Conservation (phyloP, 352 stramenopile genomes). For the Phytophthora sp. region DNA sequence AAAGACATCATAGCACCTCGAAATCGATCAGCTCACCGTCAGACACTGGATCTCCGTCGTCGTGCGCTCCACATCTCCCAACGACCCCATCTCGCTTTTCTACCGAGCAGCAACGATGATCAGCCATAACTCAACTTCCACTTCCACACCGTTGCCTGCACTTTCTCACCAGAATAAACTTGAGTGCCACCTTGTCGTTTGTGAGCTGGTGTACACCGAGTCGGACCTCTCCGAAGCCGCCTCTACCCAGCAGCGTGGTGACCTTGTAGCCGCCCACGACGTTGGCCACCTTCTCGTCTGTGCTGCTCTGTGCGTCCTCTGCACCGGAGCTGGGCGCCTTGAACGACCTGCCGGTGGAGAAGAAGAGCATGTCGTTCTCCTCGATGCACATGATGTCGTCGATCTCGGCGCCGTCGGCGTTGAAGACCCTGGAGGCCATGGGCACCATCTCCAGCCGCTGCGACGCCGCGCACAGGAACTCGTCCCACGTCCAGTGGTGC, state of each 20-base stretch:
- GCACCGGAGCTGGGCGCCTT: constrained; percentile 63
- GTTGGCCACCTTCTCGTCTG: constrained; percentile 65
- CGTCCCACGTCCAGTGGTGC: constrained; percentile 86
- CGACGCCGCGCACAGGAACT: constrained; percentile 84
- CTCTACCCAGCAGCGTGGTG: constrained; percentile 73
- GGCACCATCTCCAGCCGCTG: constrained; percentile 85
- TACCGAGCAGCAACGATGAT: constrained; percentile 26
- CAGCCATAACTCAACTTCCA: neutral
- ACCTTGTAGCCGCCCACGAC: constrained; percentile 86
- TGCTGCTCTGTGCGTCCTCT: constrained; percentile 45
- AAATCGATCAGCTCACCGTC: constrained; percentile 40
- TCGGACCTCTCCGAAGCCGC: constrained; percentile 81
- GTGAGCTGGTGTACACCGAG: constrained; percentile 85
- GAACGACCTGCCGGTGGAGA: constrained; percentile 82
- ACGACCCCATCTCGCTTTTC: constrained; percentile 89
- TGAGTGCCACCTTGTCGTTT: constrained; percentile 87
- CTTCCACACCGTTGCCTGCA: neutral
- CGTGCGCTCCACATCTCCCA: constrained; percentile 86
- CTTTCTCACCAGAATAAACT: constrained; percentile 81
- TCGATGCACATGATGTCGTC: constrained; percentile 93
- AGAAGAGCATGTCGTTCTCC: constrained; percentile 91
- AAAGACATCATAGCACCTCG: neutral
- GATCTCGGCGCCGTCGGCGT: constrained; percentile 85
- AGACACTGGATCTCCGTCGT: constrained; percentile 90
- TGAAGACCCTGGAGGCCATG: constrained; percentile 85